Percentiles rank a stretch among this genome's conserved stretches.
Evolutionary conservation across 352 stramenopile genomes (phyloP).

Genomic region (Plasmopara halstedii): DNA sequence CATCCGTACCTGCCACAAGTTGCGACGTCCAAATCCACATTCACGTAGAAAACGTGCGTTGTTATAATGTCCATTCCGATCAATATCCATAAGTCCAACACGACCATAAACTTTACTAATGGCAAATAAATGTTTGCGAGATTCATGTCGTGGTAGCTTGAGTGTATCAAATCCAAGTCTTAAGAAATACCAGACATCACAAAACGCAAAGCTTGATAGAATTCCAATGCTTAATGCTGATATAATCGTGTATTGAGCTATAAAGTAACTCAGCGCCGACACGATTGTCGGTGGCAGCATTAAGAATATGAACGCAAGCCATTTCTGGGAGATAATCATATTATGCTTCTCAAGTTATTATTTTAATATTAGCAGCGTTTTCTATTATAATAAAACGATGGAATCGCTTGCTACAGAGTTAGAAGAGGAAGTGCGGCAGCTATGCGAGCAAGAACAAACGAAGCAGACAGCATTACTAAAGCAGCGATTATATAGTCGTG

Average conservation of each 20-base stretch:
- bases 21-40: constrained; percentile 67
- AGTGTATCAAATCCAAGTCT: constrained; percentile 34
- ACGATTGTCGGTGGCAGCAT: constrained; percentile 30
- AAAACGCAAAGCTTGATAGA: constrained; percentile 55
- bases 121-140: constrained; percentile 43
- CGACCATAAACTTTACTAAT: constrained; percentile 36
- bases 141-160: constrained; percentile 7
- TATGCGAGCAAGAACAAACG: constrained; percentile 28
- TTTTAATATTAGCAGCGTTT: constrained; percentile 20
- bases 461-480: constrained; percentile 38
- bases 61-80: constrained; percentile 83
- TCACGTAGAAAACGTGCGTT: constrained; percentile 81
- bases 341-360: too few relatives aligned
- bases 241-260: constrained; percentile 10
- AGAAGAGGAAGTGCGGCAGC: constrained; percentile 27
- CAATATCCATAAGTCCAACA: constrained; percentile 58
- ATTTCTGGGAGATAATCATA: constrained; percentile 31
- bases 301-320: constrained; percentile 47
- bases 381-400: constrained; percentile 4
- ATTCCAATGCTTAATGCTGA: constrained; percentile 26
- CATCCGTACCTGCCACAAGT: constrained; percentile 71
- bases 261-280: constrained; percentile 22
- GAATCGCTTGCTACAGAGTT: constrained; percentile 30
- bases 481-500: constrained; percentile 64
- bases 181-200: constrained; percentile 79